A percentile compares a stretch with the other conserved stretches of the same genome.
Evolutionary conservation across 176 grass and related monocot genomes (phyloP).

Genomic region (Coix lacrymajobi): DNA sequence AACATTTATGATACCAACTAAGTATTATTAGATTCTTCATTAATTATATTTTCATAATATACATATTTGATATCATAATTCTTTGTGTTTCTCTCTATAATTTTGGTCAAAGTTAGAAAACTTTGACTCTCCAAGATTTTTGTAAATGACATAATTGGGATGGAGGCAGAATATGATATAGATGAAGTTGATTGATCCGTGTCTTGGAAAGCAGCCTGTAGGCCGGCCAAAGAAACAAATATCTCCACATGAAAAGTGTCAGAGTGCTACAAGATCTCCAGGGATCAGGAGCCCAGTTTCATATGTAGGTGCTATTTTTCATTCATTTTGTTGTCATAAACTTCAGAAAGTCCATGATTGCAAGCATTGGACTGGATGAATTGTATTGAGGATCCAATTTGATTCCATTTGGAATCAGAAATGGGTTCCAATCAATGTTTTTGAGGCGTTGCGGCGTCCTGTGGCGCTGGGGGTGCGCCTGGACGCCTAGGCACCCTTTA

Average conservation of each 20-base stretch:
- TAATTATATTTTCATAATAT: no score
- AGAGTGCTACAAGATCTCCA: background rate
- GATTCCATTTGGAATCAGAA: background rate
- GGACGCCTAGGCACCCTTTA: no score
- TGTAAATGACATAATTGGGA: no score
- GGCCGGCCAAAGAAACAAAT: background rate
- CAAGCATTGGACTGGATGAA: background rate
- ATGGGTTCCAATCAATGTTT: background rate
- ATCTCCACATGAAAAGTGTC: background rate
- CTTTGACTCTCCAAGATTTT: no score
- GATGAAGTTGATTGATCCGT: background rate
- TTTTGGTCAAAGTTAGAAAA: no score
- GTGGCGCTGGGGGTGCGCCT: no score
- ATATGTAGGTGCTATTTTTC: conserved; percentile 22
- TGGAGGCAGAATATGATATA: conserved; percentile 21
- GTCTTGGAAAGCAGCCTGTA: background rate
- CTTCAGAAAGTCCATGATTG: background rate
- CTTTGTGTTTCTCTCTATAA: no score
- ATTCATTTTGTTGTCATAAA: conserved; percentile 1
- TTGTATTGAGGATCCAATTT: background rate
- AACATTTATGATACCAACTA: no score
- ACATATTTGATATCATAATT: no score
- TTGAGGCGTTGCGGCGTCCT: no score
- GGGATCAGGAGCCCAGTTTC: background rate
- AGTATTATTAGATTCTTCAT: no score